Conservation (phyloP, 495 filamentous ascomycete species). For the Paragyromitra xinjiangensis region DNA sequence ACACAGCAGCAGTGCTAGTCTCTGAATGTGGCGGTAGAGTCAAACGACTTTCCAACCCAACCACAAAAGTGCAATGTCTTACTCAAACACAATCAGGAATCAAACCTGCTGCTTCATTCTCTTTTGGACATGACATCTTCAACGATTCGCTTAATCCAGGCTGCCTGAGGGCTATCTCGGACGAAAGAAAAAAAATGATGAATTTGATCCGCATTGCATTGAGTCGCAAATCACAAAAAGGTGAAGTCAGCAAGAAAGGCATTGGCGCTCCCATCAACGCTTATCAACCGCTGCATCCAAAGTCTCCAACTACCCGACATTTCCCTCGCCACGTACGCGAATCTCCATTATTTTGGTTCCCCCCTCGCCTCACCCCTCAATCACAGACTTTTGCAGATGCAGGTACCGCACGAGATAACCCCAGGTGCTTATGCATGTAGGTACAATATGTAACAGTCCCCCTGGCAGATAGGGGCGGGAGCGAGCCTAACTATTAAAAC, state of each 20-base stretch:
- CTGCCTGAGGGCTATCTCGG: not conserved
- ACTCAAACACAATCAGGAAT: not conserved
- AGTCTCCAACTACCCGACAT: not conserved
- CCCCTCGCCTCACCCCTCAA: not conserved
- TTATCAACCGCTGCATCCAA: not conserved
- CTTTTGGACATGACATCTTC: not conserved
- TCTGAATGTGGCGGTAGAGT: not conserved
- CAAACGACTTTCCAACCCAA: not conserved
- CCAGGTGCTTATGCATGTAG: not conserved
- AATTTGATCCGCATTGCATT: not conserved
- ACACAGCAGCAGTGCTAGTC: not conserved
- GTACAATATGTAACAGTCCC: not conserved
- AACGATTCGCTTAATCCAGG: not conserved
- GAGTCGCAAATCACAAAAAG: not conserved
- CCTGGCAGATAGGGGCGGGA: not conserved
- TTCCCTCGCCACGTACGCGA: constrained; percentile 8
- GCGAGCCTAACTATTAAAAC: not conserved
- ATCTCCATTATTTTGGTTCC: constrained; percentile 2
- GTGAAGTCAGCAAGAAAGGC: not conserved
- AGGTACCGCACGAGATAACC: constrained; percentile 14
- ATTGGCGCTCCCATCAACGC: not conserved
- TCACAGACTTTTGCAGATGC: not conserved
- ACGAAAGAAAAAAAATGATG: not conserved
- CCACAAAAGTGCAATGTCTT: not conserved
- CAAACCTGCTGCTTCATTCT: not conserved